A percentile compares a stretch with the other conserved stretches of the same genome.
These are phyloP conservation scores for Podospora pseudopauciseta DNA, from an alignment of 495 filamentous ascomycete genomes.

Conservation along the genomic window DNA sequence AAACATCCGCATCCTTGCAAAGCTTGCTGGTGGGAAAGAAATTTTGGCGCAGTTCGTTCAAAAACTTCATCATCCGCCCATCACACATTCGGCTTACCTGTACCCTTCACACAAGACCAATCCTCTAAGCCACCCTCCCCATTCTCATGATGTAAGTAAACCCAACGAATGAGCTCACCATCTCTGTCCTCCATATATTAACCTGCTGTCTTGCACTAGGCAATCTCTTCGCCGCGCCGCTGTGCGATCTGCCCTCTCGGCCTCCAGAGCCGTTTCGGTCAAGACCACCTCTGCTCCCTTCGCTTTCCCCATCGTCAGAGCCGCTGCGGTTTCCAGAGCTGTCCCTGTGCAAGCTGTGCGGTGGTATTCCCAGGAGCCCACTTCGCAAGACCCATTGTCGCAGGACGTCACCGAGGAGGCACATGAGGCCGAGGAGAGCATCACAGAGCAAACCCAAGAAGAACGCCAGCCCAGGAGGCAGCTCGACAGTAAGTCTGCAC, in stretches of 20 bases:
- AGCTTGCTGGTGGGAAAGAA: not conserved
- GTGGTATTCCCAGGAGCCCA: slow-evolving; percentile 31
- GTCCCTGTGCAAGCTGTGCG: slow-evolving; percentile 29
- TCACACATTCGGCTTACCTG: not conserved
- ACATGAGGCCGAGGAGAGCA: slow-evolving; percentile 11
- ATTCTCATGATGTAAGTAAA: slow-evolving; percentile 11
- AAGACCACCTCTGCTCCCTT: slow-evolving; percentile 39
- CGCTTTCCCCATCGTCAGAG: slow-evolving; percentile 26
- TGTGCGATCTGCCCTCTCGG: slow-evolving; percentile 52
- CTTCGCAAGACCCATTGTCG: not conserved
- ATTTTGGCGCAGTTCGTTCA: not conserved
- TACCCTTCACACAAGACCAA: not conserved
- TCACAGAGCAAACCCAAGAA: not conserved
- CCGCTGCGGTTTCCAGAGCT: slow-evolving; percentile 20
- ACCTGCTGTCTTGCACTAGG: slow-evolving; percentile 32
- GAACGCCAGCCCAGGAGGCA: not conserved
- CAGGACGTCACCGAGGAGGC: slow-evolving; percentile 20
- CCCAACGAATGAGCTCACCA: not conserved
- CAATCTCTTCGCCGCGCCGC: slow-evolving; percentile 55
- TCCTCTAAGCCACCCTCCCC: not conserved
- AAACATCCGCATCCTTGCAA: not conserved
- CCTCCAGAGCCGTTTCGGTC: slow-evolving; percentile 42
- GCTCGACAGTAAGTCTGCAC: not conserved
- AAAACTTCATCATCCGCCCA: not conserved
- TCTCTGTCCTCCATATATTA: not conserved